Conservation (phyloP, 768 basidiomycete genomes). For the Pluteus cervinus region DNA sequence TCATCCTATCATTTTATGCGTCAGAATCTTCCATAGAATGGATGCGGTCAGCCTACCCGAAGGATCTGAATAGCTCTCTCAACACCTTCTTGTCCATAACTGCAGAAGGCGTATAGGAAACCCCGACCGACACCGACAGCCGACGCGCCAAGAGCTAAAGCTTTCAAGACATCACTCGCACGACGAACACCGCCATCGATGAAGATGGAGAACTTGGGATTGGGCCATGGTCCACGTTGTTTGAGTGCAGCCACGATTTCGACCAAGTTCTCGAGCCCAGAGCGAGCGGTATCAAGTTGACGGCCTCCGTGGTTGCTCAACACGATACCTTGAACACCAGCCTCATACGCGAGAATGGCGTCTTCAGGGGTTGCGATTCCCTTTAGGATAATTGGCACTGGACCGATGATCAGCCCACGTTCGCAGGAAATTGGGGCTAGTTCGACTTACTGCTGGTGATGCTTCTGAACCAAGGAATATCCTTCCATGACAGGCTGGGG, state of each 20-base stretch:
- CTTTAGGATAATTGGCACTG: slow-evolving; percentile 88
- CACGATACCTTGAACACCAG: slow-evolving; percentile 67
- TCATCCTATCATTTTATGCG: slow-evolving; percentile 63
- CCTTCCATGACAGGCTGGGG: slow-evolving; percentile 81
- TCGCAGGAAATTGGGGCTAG: slow-evolving; percentile 12
- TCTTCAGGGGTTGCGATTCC: slow-evolving; percentile 75
- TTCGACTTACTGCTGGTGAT: slow-evolving; percentile 62
- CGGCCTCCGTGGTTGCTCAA: slow-evolving; percentile 86
- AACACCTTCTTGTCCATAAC: slow-evolving; percentile 86
- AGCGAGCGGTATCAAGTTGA: slow-evolving; percentile 75
- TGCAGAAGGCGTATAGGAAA: slow-evolving; percentile 83
- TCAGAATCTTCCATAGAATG: background rate
- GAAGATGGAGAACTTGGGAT: slow-evolving; percentile 76
- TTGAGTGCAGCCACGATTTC: slow-evolving; percentile 76
- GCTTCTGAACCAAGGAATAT: slow-evolving; percentile 75
- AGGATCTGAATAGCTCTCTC: slow-evolving; percentile 78
- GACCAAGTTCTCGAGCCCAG: slow-evolving; percentile 85
- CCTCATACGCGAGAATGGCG: slow-evolving; percentile 78
- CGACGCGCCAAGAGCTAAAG: slow-evolving; percentile 83
- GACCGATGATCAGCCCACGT: slow-evolving; percentile 2
- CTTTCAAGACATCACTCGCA: slow-evolving; percentile 87
- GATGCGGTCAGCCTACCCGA: slow-evolving; percentile 40
- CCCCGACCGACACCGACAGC: slow-evolving; percentile 86
- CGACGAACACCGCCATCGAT: slow-evolving; percentile 94
- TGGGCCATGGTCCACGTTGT: slow-evolving; percentile 62